phyloP scores from a whole-genome alignment of 306 rosid species.

The Castanospermum australe region DNA sequence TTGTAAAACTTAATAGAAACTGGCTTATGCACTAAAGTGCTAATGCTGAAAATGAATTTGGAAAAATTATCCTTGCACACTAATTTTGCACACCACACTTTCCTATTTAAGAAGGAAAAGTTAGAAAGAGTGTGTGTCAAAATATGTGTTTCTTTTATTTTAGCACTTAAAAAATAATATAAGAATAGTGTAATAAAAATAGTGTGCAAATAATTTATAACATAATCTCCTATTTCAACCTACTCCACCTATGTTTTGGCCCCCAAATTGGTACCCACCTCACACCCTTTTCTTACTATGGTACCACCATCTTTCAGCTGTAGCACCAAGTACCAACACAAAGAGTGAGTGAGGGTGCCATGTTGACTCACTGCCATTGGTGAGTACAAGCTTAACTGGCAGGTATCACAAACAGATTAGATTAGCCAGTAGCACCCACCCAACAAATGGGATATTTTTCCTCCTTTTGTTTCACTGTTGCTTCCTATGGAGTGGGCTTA shows the following conservation, averaged over 20 bases:
- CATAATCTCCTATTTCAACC: not conserved
- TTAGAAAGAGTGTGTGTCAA: too few relatives aligned
- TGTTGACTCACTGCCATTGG: conserved; percentile 28
- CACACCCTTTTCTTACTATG: not conserved
- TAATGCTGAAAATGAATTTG: not conserved
- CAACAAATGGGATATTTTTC: not conserved
- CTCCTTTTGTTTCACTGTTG: conserved; percentile 15
- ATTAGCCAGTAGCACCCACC: not conserved
- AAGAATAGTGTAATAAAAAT: too few relatives aligned
- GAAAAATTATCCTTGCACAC: too few relatives aligned
- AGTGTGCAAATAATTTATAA: too few relatives aligned
- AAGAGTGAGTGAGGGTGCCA: conserved; percentile 6
- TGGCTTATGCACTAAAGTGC: not conserved
- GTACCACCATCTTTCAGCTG: conserved; percentile 2
- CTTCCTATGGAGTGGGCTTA: not conserved
- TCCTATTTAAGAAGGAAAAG: too few relatives aligned
- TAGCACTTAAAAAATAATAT: too few relatives aligned
- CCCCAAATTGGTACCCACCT: not conserved
- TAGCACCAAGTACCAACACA: not conserved
- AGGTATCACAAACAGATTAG: too few relatives aligned
- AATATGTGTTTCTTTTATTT: too few relatives aligned
- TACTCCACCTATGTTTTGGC: not conserved
- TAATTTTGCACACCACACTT: too few relatives aligned
- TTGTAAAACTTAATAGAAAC: too few relatives aligned
- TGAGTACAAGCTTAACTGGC: not conserved